These are phyloP conservation scores for Wickerhamiella galacta DNA, from an alignment of 805 yeast species.

Conservation along the genomic window DNA sequence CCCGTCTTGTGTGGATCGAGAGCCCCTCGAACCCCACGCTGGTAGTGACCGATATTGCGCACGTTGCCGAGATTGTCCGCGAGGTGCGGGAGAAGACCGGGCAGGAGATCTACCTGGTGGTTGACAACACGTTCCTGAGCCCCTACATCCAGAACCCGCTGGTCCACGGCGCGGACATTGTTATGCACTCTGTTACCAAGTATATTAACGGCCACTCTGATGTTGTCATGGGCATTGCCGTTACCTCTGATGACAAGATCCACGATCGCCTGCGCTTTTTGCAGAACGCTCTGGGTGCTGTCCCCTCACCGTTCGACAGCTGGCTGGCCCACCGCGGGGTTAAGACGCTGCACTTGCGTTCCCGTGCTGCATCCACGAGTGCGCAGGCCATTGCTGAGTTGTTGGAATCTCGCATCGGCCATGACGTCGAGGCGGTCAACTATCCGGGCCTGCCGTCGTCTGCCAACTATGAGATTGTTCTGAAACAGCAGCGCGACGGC, in stretches of 20 bases:
- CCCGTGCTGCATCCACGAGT: slow-evolving; percentile 44
- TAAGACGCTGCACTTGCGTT: slow-evolving; percentile 71
- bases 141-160: slow-evolving; percentile 81
- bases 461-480: slow-evolving; percentile 43
- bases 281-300: slow-evolving; percentile 78
- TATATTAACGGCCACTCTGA: slow-evolving; percentile 88
- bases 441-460: slow-evolving; percentile 70
- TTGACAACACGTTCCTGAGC: slow-evolving; percentile 77
- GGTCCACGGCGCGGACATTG: slow-evolving; percentile 69
- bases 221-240: slow-evolving; percentile 73
- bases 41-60: slow-evolving; percentile 55
- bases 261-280: slow-evolving; percentile 54
- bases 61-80: slow-evolving; percentile 40
- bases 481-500: slow-evolving; percentile 63
- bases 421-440: slow-evolving; percentile 50
- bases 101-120: slow-evolving; percentile 42
- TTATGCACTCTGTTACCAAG: slow-evolving; percentile 78
- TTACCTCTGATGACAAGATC: slow-evolving; percentile 43
- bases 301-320: slow-evolving; percentile 79
- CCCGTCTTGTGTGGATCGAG: slow-evolving; percentile 73
- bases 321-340: slow-evolving; percentile 90
- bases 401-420: slow-evolving; percentile 26
- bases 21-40: slow-evolving; percentile 82
- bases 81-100: slow-evolving; percentile 26
- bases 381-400: slow-evolving; percentile 58